Conservation (phyloP, 2,329 filamentous ascomycete species). For the Cryoendolithus antarcticus region DNA sequence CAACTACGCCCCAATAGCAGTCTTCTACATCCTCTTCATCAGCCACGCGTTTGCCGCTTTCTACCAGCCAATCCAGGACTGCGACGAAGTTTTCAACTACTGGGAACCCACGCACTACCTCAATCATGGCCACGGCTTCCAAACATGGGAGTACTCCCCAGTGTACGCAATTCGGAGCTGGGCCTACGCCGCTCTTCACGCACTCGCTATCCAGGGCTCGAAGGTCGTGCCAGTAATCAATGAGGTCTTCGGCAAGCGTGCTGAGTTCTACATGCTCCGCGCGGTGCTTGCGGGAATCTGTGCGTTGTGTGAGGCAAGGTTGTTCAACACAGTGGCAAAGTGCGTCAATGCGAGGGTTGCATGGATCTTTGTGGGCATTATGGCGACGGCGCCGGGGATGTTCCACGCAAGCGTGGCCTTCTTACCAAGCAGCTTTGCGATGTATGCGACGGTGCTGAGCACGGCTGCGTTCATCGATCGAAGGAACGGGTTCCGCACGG, state of each 20-base stretch:
- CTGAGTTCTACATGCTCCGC: constrained; percentile 80
- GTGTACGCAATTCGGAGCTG: constrained; percentile 91
- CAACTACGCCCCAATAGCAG: constrained; percentile 49
- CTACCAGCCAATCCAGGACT: constrained; percentile 89
- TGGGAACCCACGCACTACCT: constrained; percentile 97
- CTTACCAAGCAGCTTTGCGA: constrained; percentile 88
- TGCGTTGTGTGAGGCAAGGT: constrained; percentile 66
- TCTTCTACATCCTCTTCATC: constrained; percentile 68
- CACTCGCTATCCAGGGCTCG: constrained; percentile 30
- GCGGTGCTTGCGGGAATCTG: constrained; percentile 62
- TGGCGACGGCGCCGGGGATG: constrained; percentile 74
- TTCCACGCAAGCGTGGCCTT: constrained; percentile 83
- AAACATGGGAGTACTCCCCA: constrained; percentile 98
- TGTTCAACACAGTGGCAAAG: constrained; percentile 66
- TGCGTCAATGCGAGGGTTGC: constrained; percentile 74
- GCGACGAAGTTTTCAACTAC: constrained; percentile 98
- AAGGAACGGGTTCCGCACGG: constrained; percentile 65
- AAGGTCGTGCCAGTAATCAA: constrained; percentile 4
- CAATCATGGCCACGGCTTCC: constrained; percentile 78
- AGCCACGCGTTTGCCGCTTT: constrained; percentile 65
- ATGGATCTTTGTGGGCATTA: constrained; percentile 67
- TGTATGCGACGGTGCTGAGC: constrained; percentile 84
- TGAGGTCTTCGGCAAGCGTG: constrained; percentile 3
- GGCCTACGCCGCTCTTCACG: constrained; percentile 77
- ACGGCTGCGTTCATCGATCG: constrained; percentile 85